Base-by-base conservation (phyloP, 2,329 filamentous ascomycete genomes). In the Parascedosporium putredinis region DNA sequence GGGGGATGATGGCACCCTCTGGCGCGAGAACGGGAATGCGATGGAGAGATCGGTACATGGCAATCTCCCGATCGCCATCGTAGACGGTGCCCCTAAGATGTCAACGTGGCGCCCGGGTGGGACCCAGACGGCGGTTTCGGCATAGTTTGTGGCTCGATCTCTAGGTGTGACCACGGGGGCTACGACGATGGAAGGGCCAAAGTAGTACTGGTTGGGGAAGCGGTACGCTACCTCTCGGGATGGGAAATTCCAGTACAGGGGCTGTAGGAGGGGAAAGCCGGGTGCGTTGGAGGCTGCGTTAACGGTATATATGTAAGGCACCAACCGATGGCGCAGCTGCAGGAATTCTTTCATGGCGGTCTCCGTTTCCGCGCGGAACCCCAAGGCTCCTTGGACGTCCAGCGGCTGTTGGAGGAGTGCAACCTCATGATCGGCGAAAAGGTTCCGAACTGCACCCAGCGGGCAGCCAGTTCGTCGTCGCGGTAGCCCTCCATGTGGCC, bases 331-430 rank as follows among this genome's bases (percentile, higher is more conserved):
- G 0, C 80, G 69, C 20, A 81, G 63, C 4, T 69, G 67, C 42
- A 83, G 59, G 45, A 72, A 75, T 1, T 68, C 57, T 42, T 69
- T 66, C 55, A 81, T 75, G 3, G 72, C 65, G 0, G 62, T 57
- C 25, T 64, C 63, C 5, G 67, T 67, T 45, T 76, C 74, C 1
- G 60, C 55, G 2, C 71, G 68, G 56, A 73, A 79, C 22, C 64
- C 80, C 80, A 84, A 0, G 80, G 80, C 55, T 83, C 80, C 56
- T 82, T 81, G 34, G 72, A 72, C 29, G 71, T 75, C 72, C 79
- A 84, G 2, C 63, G 66, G 38, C 68, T 79, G 52, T 76, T 73
- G 40, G 73, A 69, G 0, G 76, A 83, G 58, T 83, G 80, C 4
- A 84, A 64, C 1, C 79, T 71, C 58, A 83, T 63, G 42, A 83